Base-by-base conservation (phyloP, 176 grass and related monocot genomes). In the Musa schizocarpa region DNA sequence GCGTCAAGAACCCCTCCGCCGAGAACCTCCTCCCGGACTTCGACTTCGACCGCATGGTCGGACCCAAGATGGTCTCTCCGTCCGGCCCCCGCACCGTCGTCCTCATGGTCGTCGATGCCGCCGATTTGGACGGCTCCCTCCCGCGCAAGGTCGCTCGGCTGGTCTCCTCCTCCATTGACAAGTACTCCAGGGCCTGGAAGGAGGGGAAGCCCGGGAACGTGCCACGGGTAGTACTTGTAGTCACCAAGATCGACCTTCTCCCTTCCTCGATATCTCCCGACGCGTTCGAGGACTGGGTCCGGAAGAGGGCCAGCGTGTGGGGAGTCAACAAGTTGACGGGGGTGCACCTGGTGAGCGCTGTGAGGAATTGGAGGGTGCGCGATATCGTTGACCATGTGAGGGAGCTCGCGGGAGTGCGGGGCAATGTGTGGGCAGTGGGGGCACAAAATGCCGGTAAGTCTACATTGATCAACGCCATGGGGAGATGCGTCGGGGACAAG, bases 391-490 rank as follows among this genome's bases (percentile, higher is more conserved):
- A 91, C 53, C 83, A 83, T 48, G 88, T 91, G 68, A 79, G 87
- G 12, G 78, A 87, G 54, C 90, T 98, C 12, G 74, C 90, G 0
- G 90, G 95, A 4, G 9, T 68, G 24, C 85, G 90, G 0, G 95
- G 95, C 22, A 98, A 91, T 25, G 95, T 98, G 58, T 98, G 95
- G 95, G 90, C 90, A 3, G 88, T 98, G 1, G 95, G 90, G 1
- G 84, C 95, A 4, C 82, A 87, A 72, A 98, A 98, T 3, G 95
- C 89, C 1, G 86, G 90, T 22, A 98, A 93, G 69, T 98, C 95
- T 1, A 98, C 90, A 0, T 76, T 93, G 75, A 85, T 93, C 55
- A 98, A 93, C 80, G 83, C 95, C 48, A 91, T 93, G 83, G 84
- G 79, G 10, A 70, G 81, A 27, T 98, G 94, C 72, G 80, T 84